Evolutionary conservation across 257 asterid species (phyloP).

Genomic region (Parsonsia alboflavescens): DNA sequence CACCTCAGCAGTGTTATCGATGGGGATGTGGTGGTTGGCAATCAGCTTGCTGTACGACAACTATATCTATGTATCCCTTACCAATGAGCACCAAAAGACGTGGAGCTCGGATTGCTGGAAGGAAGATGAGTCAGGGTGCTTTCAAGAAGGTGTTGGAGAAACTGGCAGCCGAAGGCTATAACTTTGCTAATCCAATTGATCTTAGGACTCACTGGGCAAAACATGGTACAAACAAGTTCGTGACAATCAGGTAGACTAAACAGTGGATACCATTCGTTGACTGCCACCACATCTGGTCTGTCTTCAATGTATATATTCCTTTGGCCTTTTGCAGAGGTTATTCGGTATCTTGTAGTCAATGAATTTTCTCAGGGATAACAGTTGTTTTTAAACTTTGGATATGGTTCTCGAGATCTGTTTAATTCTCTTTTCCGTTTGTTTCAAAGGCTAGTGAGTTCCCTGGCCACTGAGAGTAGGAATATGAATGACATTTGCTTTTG

Average conservation of each 20-base stretch:
- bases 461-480: constrained; percentile 38
- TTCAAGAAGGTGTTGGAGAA: constrained; percentile 93
- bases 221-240: constrained; percentile 96
- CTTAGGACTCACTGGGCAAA: constrained; percentile 95
- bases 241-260: constrained; percentile 68
- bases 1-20: constrained; percentile 92
- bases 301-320: constrained; percentile 55
- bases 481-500: constrained; percentile 22
- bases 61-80: constrained; percentile 85
- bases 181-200: constrained; percentile 73
- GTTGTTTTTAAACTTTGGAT: constrained; percentile 33
- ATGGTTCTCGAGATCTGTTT: constrained; percentile 34
- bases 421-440: constrained; percentile 35
- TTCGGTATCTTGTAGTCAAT: constrained; percentile 32
- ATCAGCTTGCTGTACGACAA: constrained; percentile 92
- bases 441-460: constrained; percentile 32
- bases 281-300: constrained; percentile 35
- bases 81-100: constrained; percentile 96
- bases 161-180: constrained; percentile 72
- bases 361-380: constrained; percentile 26
- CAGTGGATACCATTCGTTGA: constrained; percentile 15
- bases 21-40: constrained; percentile 99
- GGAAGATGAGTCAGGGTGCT: constrained; percentile 98
- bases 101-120: constrained; percentile 93
- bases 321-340: constrained; percentile 49